Conservation (phyloP, 176 grass and related monocot species). For the Cenchrus fungigraminus region DNA sequence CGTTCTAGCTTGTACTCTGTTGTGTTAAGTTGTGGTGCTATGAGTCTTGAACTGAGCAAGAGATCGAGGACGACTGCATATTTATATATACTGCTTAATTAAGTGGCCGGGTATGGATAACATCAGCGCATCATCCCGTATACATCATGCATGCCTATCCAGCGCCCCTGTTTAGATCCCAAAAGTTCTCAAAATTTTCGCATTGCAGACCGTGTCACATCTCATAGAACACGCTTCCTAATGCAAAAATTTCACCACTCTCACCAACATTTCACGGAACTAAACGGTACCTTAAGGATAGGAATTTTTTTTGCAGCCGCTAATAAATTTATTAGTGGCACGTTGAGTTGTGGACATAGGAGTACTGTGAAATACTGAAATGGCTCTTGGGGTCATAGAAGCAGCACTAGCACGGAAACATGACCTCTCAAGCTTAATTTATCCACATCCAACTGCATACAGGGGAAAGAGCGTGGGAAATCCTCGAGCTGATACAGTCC, state of each 20-base stretch:
- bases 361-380: background rate
- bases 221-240: too few relatives aligned
- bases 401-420: background rate
- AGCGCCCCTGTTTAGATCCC: too few relatives aligned
- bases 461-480: background rate
- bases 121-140: background rate
- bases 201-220: too few relatives aligned
- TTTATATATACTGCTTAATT: background rate
- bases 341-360: background rate
- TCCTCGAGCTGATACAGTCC: background rate
- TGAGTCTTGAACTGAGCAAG: background rate
- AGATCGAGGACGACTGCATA: background rate
- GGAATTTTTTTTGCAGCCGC: background rate
- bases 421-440: background rate
- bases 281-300: background rate
- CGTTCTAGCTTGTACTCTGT: background rate
- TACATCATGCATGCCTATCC: background rate
- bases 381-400: background rate
- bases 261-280: too few relatives aligned
- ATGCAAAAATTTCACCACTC: too few relatives aligned
- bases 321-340: background rate
- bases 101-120: background rate
- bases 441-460: background rate
- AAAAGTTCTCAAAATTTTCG: too few relatives aligned
- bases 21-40: background rate